phyloP scores from a whole-genome alignment of 257 asterid species.

The Solanum sejunctum region DNA sequence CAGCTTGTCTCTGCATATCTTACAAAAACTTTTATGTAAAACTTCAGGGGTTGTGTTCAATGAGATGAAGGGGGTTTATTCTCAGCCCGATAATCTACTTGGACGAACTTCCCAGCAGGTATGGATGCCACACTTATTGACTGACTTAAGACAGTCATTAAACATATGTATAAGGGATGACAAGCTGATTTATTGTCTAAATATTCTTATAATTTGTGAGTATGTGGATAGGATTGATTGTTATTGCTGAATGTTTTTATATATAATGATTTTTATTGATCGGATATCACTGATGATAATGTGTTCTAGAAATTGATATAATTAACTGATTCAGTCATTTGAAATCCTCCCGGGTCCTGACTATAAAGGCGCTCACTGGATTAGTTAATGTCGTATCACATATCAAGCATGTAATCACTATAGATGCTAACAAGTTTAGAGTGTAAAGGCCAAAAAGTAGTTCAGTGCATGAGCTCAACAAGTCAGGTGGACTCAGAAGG shows the following conservation, averaged over 20 bases:
- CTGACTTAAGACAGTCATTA: not conserved
- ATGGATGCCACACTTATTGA: conserved; percentile 9
- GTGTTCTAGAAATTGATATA: not conserved
- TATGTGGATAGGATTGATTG: not conserved
- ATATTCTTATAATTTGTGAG: not conserved
- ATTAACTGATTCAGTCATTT: not conserved
- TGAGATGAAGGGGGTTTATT: conserved; percentile 99
- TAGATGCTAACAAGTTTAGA: not conserved
- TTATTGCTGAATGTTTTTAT: not conserved
- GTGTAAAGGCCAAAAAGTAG: not conserved
- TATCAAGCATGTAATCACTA: not conserved
- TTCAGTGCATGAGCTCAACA: not conserved
- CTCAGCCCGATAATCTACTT: conserved; percentile 97
- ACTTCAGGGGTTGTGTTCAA: conserved; percentile 90
- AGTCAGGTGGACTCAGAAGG: not conserved
- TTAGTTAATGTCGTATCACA: not conserved
- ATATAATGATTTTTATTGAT: not conserved
- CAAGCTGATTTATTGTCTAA: not conserved
- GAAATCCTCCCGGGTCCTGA: not conserved
- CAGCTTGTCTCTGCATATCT: not conserved
- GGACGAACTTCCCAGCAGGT: conserved; percentile 93
- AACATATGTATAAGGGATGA: not conserved
- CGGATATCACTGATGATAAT: not conserved
- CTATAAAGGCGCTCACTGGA: not conserved
- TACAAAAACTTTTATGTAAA: conserved; percentile 2